These are phyloP conservation scores for Saccharomyces hybrid DNA, from an alignment of 1,139 yeast genomes.

Conservation along the genomic window DNA sequence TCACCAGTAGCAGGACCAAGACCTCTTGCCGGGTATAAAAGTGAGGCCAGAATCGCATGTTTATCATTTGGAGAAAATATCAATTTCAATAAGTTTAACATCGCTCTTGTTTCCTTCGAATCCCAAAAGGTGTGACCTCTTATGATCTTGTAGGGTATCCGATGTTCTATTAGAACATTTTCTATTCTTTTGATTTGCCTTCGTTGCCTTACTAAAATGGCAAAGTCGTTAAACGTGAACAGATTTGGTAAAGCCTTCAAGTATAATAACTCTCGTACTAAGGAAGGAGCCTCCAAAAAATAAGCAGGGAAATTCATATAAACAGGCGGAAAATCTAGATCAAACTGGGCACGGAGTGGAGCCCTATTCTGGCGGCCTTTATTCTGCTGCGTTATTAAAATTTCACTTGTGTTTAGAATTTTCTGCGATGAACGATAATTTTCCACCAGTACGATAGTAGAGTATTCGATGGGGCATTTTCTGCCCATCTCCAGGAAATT, in stretches of 20 bases:
- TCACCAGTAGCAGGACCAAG: slow-evolving; percentile 56
- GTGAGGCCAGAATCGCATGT: slow-evolving; percentile 49
- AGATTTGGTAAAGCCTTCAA: slow-evolving; percentile 37
- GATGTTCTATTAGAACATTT: slow-evolving; percentile 44
- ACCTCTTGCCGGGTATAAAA: slow-evolving; percentile 59
- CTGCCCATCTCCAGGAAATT: slow-evolving; percentile 58
- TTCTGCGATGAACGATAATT: slow-evolving; percentile 76
- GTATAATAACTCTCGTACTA: slow-evolving; percentile 48
- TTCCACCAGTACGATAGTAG: slow-evolving; percentile 45
- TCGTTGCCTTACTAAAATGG: slow-evolving; percentile 62
- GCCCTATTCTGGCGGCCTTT: slow-evolving; percentile 37
- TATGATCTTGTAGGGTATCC: slow-evolving; percentile 58
- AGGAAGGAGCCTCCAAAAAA: slow-evolving; percentile 49
- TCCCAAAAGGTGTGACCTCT: slow-evolving; percentile 81
- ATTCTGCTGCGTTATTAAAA: slow-evolving; percentile 55
- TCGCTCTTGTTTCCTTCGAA: slow-evolving; percentile 53
- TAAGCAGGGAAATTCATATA: slow-evolving; percentile 37
- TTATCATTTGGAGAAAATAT: slow-evolving; percentile 52
- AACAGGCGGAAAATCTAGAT: slow-evolving; percentile 42
- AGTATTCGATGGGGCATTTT: slow-evolving; percentile 36
- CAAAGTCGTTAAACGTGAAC: slow-evolving; percentile 49
- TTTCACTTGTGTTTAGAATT: slow-evolving; percentile 59
- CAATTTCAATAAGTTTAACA: slow-evolving; percentile 58
- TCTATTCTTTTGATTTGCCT: slow-evolving; percentile 55
- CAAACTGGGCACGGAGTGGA: slow-evolving; percentile 41